Percentiles rank a stretch among this genome's conserved stretches.
Conservation (phyloP, 306 rosid species). For the Styphnolobium japonicum region DNA sequence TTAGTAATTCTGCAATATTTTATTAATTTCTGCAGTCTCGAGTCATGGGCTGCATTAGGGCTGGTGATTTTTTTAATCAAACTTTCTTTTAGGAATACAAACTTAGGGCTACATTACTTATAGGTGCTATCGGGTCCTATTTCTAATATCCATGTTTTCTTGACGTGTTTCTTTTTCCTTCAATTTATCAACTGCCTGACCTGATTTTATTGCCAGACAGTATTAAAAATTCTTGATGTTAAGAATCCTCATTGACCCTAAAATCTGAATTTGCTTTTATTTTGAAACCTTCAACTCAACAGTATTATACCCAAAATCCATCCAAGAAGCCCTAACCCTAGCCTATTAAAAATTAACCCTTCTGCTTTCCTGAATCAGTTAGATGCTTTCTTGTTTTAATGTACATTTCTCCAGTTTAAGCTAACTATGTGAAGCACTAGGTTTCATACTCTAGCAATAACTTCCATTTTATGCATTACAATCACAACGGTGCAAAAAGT, state of each 20-base stretch:
- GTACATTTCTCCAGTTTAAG: no score
- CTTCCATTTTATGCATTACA: no score
- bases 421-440: no score
- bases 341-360: background rate
- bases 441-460: no score
- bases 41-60: background rate
- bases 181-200: background rate
- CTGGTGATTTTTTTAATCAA: background rate
- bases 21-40: background rate
- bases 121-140: background rate
- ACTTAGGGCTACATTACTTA: background rate
- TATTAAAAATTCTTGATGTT: background rate
- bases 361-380: no score
- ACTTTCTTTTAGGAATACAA: slow-evolving; percentile 1
- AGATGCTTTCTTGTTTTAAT: no score
- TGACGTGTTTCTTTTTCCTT: background rate
- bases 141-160: background rate
- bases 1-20: background rate
- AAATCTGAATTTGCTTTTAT: background rate
- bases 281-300: background rate
- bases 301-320: background rate
- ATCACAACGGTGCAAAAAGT: no score
- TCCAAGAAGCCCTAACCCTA: background rate
- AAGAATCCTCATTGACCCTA: background rate
- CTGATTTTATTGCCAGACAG: background rate